phyloP scores from a whole-genome alignment of 495 filamentous ascomycete species.

The Apiosordaria backusii region DNA sequence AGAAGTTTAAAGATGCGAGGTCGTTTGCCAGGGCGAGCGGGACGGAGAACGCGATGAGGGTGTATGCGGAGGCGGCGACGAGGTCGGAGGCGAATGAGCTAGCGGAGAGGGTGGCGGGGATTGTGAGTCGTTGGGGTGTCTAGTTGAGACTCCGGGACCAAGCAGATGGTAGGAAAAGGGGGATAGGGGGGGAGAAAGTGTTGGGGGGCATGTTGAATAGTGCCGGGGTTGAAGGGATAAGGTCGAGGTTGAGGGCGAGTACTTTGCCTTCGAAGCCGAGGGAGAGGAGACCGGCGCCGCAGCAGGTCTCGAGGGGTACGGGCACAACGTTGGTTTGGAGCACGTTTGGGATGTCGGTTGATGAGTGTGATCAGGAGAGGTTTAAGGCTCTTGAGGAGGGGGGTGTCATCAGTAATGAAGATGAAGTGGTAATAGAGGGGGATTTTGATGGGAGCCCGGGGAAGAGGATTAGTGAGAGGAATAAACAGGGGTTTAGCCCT shows the following conservation, averaged over 20 bases:
- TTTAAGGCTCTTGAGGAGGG: not conserved
- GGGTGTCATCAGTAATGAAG: not conserved
- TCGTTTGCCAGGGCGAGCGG: slow-evolving; percentile 89
- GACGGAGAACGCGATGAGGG: slow-evolving; percentile 92
- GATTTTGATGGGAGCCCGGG: not conserved
- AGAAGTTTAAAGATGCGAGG: slow-evolving; percentile 85
- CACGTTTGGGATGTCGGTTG: not conserved
- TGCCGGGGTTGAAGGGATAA: not conserved
- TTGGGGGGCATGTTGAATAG: no score
- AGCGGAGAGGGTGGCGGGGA: slow-evolving; percentile 72
- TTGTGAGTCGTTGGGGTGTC: slow-evolving; percentile 52
- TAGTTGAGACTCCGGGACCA: not conserved
- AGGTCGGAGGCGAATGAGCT: slow-evolving; percentile 81
- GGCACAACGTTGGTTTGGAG: not conserved
- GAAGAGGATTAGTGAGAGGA: not conserved
- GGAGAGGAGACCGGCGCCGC: not conserved
- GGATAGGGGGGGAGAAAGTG: no score
- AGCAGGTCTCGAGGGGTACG: not conserved
- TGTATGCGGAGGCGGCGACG: slow-evolving; percentile 94
- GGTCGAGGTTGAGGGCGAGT: not conserved
- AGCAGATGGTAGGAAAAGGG: not conserved
- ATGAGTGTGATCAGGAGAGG: not conserved
- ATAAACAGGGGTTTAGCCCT: not conserved
- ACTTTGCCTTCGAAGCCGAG: not conserved
- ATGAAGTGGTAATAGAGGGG: not conserved